phyloP scores from a whole-genome alignment of 495 filamentous ascomycete species.

The Penicillium canescens region DNA sequence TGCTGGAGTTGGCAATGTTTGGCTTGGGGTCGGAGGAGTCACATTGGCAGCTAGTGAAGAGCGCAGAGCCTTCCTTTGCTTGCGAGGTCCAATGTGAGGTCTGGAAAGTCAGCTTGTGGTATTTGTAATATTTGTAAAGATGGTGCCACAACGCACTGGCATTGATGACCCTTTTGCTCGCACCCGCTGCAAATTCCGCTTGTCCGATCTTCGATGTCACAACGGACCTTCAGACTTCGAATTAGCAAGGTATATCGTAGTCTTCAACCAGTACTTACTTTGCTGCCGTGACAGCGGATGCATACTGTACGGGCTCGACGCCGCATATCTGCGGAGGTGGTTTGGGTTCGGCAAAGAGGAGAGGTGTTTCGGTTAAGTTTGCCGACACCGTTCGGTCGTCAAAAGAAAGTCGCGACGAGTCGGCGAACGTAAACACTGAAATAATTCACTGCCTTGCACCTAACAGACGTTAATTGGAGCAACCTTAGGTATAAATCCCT shows the following conservation, averaged over 20 bases:
- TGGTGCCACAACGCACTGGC: conserved; percentile 1
- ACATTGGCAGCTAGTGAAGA: not conserved
- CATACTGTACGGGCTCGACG: conserved; percentile 15
- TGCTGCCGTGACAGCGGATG: conserved; percentile 13
- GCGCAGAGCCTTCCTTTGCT: conserved; percentile 4
- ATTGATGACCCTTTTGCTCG: conserved; percentile 1
- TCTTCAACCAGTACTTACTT: conserved; percentile 1
- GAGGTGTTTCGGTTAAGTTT: too few species aligned
- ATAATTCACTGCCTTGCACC: too few species aligned
- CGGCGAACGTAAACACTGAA: too few species aligned
- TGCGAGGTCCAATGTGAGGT: conserved; percentile 8
- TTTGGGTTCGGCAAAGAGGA: conserved; percentile 1
- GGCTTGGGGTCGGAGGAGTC: not conserved
- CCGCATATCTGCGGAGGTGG: not conserved
- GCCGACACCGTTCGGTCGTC: too few species aligned
- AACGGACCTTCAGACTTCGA: conserved; percentile 6
- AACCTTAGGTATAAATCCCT: too few species aligned
- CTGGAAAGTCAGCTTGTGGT: not conserved
- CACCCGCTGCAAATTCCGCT: conserved; percentile 9
- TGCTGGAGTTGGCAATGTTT: not conserved
- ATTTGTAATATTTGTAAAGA: not conserved
- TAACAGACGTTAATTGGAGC: too few species aligned
- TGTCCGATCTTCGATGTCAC: conserved; percentile 12
- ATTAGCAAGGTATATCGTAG: not conserved
- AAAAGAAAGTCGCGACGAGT: too few species aligned